Conservation (phyloP, 2,329 filamentous ascomycete species). For the Colletotrichum neosansevieriae region DNA sequence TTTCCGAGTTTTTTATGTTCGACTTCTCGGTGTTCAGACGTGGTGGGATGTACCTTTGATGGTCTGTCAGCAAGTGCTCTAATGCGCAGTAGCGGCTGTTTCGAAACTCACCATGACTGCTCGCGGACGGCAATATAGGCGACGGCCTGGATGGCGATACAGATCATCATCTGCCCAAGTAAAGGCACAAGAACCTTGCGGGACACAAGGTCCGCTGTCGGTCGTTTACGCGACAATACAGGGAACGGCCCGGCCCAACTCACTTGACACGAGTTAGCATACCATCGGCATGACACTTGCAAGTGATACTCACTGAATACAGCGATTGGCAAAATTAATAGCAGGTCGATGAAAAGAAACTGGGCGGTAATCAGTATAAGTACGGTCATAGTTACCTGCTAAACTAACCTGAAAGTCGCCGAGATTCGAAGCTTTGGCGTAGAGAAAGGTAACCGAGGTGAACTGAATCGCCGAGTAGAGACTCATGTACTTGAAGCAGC, state of each 20-base stretch:
- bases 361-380: slow-evolving; percentile 45
- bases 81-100: background rate
- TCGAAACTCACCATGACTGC: slow-evolving; percentile 77
- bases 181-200: slow-evolving; percentile 92
- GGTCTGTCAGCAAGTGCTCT: slow-evolving; percentile 37
- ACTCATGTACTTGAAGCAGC: slow-evolving; percentile 99
- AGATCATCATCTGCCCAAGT: slow-evolving; percentile 87
- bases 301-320: slow-evolving; percentile 78
- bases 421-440: slow-evolving; percentile 91
- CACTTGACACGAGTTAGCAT: slow-evolving; percentile 64
- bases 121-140: slow-evolving; percentile 80
- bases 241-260: slow-evolving; percentile 92
- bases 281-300: background rate
- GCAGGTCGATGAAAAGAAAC: slow-evolving; percentile 94
- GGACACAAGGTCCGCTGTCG: slow-evolving; percentile 91
- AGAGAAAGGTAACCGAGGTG: slow-evolving; percentile 95
- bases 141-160: slow-evolving; percentile 80
- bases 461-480: slow-evolving; percentile 99
- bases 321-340: slow-evolving; percentile 93
- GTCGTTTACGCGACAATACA: slow-evolving; percentile 82
- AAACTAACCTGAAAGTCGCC: slow-evolving; percentile 86
- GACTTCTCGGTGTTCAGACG: slow-evolving; percentile 81
- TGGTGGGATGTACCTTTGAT: slow-evolving; percentile 79
- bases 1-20: slow-evolving; percentile 92
- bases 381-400: background rate